Evolutionary conservation across 73 alveolate genomes (phyloP).

Genomic region (Halteria grandinella): DNA sequence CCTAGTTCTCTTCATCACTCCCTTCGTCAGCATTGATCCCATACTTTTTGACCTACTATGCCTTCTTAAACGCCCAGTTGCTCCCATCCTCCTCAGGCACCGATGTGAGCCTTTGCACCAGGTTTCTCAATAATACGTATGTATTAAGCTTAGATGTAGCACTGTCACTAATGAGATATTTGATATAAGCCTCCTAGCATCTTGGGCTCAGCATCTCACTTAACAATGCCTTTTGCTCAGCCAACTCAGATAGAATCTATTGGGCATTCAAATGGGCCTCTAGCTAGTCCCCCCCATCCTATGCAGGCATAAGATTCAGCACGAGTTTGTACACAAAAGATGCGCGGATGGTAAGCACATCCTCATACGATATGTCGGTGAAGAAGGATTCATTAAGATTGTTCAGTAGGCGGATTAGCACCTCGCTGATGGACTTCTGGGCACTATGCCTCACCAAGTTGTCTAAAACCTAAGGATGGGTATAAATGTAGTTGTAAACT

Average conservation of each 20-base stretch:
- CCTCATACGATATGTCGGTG: background rate
- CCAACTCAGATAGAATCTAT: conserved; percentile 19
- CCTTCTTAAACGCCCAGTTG: too few relatives aligned
- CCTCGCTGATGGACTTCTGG: conserved; percentile 51
- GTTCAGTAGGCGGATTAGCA: conserved; percentile 37
- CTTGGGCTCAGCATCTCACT: conserved; percentile 12
- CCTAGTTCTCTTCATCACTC: too few relatives aligned
- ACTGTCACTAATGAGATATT: background rate
- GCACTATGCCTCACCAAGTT: conserved; percentile 25
- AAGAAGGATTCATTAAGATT: conserved; percentile 33
- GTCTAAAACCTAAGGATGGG: conserved; percentile 33
- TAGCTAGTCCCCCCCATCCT: too few relatives aligned
- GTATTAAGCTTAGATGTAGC: background rate
- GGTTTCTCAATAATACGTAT: background rate
- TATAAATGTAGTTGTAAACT: conserved; percentile 24
- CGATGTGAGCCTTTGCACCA: too few relatives aligned
- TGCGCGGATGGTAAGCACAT: conserved; percentile 7
- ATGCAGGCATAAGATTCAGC: conserved; percentile 2
- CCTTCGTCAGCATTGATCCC: too few relatives aligned
- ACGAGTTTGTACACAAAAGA: conserved; percentile 19
- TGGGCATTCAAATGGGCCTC: conserved; percentile 46
- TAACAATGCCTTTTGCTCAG: conserved; percentile 31
- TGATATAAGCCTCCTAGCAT: background rate
- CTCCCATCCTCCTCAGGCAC: too few relatives aligned
- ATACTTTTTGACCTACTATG: too few relatives aligned